Conservation (phyloP, 1,139 yeast species). For the Debaryomyces coudertii region DNA sequence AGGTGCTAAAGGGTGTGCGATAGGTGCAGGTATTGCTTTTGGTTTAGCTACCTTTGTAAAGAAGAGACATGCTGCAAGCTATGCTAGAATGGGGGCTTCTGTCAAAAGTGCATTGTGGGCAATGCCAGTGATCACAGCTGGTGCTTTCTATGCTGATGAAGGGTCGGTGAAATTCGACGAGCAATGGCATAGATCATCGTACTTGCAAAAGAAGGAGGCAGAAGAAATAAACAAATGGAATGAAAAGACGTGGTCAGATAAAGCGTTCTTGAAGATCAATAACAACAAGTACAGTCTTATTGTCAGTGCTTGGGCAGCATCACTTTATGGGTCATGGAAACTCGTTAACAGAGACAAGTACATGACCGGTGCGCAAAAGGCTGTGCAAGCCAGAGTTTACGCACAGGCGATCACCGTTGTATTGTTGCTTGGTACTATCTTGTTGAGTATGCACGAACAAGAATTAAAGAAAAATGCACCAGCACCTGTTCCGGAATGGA, state of each 20-base stretch:
- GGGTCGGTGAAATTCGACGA: conserved; percentile 60
- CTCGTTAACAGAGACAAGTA: conserved; percentile 70
- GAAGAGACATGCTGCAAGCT: conserved; percentile 26
- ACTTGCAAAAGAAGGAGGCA: conserved; percentile 19
- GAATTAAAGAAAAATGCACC: conserved; percentile 36
- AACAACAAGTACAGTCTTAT: conserved; percentile 73
- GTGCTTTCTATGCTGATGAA: conserved; percentile 62
- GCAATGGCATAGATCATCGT: conserved; percentile 40
- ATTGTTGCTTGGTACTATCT: conserved; percentile 62
- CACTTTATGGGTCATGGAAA: conserved; percentile 80
- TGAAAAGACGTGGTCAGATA: conserved; percentile 42
- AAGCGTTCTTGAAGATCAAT: conserved; percentile 43
- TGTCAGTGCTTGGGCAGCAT: conserved; percentile 83
- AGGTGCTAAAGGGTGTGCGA: conserved; percentile 61
- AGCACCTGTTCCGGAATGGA: conserved; percentile 42
- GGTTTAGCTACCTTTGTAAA: conserved; percentile 42
- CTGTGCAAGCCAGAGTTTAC: conserved; percentile 90
- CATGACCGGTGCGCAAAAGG: conserved; percentile 77
- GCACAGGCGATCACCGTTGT: conserved; percentile 81
- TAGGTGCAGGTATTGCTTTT: conserved; percentile 58
- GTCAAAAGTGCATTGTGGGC: conserved; percentile 60
- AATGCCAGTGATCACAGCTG: conserved; percentile 58
- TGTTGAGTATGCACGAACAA: conserved; percentile 61
- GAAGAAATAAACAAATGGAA: conserved; percentile 51
- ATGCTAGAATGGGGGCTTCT: conserved; percentile 37